Base-by-base conservation (phyloP, 2,329 filamentous ascomycete genomes). In the Fusarium sp. region DNA sequence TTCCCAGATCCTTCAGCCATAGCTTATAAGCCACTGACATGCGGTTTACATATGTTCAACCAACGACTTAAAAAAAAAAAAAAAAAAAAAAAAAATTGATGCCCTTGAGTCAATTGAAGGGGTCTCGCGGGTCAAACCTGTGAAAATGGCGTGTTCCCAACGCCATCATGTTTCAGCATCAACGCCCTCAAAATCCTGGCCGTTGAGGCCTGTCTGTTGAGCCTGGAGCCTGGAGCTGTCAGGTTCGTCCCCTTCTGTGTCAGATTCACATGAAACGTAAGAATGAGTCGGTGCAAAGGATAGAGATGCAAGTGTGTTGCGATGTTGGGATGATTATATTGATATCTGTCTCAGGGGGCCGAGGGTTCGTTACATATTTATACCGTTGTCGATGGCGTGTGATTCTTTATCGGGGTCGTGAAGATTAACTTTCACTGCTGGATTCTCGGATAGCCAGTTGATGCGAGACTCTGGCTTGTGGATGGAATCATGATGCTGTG, bases 81-180 rank as follows among this genome's bases (percentile, higher is more conserved):
- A 9, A 9, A 30, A 30, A 30, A 30, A 20, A 26, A 11, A n/a
- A 56, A 18, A 23, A 18, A 26, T 27, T 20, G 27, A 18, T 26
- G 7, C 38, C 18, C 37, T 20, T 26, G 13, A 20, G 27, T 33
- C 42, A 15, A 37, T 37, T 30, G 37, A 62, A 44, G 41, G 55
- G 44, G 32, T 44, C 17, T n/a, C 50, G 57, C 62, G 63, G 58
- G 66, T 55, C 66, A 68, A 54, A 53, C 48, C 60, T 53, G 48
- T 53, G 44, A 41, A 48, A 23, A 60, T 72, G 69, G 71, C 45
- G 58, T 68, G 64, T 71, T 69, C 46, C 41, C 42, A 49, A 30
- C 32, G 45, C 42, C 49, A 23, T 64, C 56, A 56, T 61, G 71
- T 75, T 75, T 75, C 73, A 73, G 70, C 49, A 58, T 49, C 49